Evolutionary conservation across 1,284 basidiomycete species (phyloP), one percentile per base, ranked within the genome.

Genomic region (Sporisorium exsertum): DNA sequence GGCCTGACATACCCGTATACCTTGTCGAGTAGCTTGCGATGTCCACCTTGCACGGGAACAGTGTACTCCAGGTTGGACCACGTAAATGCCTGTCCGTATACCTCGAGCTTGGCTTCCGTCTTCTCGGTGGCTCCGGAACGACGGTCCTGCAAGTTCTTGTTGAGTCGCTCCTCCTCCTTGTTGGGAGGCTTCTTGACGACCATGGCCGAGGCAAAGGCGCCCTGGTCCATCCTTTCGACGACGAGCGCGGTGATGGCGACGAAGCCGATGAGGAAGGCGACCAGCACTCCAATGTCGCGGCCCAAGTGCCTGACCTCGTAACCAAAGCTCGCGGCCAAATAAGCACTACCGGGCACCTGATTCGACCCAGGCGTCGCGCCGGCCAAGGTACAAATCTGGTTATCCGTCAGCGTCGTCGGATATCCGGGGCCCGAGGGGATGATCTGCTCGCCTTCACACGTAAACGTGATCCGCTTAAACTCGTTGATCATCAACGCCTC

Each of bases 1-100:
- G 93, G 93, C 22, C 89, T 90, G 45, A 94, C 93, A 85, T 90
- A 95, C 0, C 94, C 94, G 60, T 91, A 92, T 8, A 96, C 90
- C 35, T 93, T 89, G 79, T 94, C 89, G 64, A 95, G 87, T 8
- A 95, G 88, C 53, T 88, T 87, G 29, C 91, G 89, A 5, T 88
- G 87, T 60, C 89, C 85, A 9, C 89, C 90, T 7, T 87, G 87
- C 50, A 89, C 88, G 2, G 88, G 88, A 1, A 88, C 87, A 13
- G 80, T 82, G 80, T 89, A 89, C 12, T 72, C 80, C 22, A 89
- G 79, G 61, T 88, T 80, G 71, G 86, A 84, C 86, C 87, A 88
- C 16, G 85, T 88, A 78, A 87, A 88, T 20, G 60, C 49, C 51
- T 73, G 58, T 27, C 80, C 80, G 58, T 70, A 58, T 9, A 76